Evolutionary conservation across 495 filamentous ascomycete genomes (phyloP), one percentile per base, ranked within the genome.

Genomic region (Hyaloscypha bicolor): DNA sequence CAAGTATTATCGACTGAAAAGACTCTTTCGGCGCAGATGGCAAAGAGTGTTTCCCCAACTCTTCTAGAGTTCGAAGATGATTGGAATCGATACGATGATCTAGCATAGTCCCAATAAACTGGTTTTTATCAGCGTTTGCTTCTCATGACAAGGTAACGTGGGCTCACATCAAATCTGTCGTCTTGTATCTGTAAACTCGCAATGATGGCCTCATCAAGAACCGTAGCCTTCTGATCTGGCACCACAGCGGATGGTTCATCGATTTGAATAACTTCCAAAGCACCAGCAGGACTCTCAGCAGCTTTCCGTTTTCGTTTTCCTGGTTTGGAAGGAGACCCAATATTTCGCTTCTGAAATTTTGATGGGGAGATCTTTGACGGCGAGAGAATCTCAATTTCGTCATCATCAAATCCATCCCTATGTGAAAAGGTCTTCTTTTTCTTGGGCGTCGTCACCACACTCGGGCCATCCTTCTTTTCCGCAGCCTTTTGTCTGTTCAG

Each of bases 381-480:
- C 19, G 76, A 74, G 6, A 79, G 72, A 33, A 79, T 65, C 0
- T 80, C 72, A 8, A 84, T 76, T 71, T 86, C 84, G 25, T 83
- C 75, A 52, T 83, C 82, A 57, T 86, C 82, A 60, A 87, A 87
- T 0, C 84, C 84, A 67, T 87, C 84, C 14, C 79, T 75, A 30
- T 82, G 72, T 0, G 77, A 75, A 77, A 77, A 79, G 0, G 73
- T 68, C 64, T 79, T 82, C 22, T 76, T 77, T 74, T 83, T 86
- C 68, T 78, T 81, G 2, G 84, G 83, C 2, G 84, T 85, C 0
- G 73, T 69, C 0, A 77, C 68, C 4, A 69, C 74, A 22, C 14
- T 53, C 4, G 61, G 12, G 39, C 14, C 57, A 56, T 62, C 66
- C 53, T 59, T 63, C 16, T 80, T 81, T 37, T 72, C 76, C 30